These are phyloP conservation scores for Smallanthus sonchifolius DNA, from an alignment of 129 eudicot species.

Conservation along the genomic window DNA sequence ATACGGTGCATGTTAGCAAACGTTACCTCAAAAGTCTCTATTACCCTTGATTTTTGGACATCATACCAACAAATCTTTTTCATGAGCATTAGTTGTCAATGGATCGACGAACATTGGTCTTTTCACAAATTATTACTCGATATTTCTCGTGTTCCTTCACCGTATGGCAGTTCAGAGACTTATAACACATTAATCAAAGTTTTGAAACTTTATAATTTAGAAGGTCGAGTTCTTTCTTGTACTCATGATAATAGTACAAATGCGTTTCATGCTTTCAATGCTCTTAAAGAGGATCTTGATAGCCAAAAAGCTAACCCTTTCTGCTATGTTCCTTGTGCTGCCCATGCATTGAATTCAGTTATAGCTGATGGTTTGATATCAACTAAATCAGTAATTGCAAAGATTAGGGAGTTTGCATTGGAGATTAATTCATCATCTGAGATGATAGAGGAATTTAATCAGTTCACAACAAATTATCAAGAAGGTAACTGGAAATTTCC, in stretches of 20 bases:
- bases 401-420: conserved; percentile 82
- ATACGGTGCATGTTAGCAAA: conserved; percentile 57
- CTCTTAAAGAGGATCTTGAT: conserved; percentile 77
- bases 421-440: conserved; percentile 68
- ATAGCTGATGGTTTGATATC: conserved; percentile 70
- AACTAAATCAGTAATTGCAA: conserved; percentile 54
- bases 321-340: conserved; percentile 84
- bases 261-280: conserved; percentile 73
- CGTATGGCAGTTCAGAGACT: conserved; percentile 70
- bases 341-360: conserved; percentile 63
- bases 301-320: conserved; percentile 69
- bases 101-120: conserved; percentile 90
- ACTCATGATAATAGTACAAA: conserved; percentile 79
- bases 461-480: conserved; percentile 53
- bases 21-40: conserved; percentile 69
- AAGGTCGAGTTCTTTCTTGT: conserved; percentile 64
- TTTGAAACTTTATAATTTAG: conserved; percentile 62
- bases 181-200: conserved; percentile 55
- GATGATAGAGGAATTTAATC: conserved; percentile 69
- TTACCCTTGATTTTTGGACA: conserved; percentile 91
- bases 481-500: conserved; percentile 91
- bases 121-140: conserved; percentile 78
- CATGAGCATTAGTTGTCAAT: conserved; percentile 87
- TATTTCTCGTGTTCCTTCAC: conserved; percentile 72
- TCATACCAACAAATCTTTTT: conserved; percentile 69